A percentile compares a stretch with the other conserved stretches of the same genome.
phyloP scores from a whole-genome alignment of 2,329 filamentous ascomycete species.

The Ascochyta lentis region DNA sequence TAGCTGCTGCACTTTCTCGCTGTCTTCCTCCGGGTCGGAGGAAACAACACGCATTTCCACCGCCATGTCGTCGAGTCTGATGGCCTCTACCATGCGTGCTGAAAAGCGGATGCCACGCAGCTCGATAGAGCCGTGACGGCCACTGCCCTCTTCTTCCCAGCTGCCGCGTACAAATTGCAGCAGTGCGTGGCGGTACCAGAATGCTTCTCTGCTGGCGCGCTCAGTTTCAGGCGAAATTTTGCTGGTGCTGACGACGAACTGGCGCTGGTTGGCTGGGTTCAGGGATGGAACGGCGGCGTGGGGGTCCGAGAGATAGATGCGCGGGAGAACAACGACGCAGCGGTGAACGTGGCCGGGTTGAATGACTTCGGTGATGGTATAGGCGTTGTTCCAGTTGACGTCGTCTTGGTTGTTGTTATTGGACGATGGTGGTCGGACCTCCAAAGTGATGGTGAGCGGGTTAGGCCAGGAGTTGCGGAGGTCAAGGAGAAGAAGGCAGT shows the following conservation, averaged over 20 bases:
- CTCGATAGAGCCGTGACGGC: slow-evolving; percentile 73
- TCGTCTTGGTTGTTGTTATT: slow-evolving; percentile 9
- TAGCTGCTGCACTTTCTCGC: slow-evolving; percentile 43
- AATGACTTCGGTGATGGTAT: slow-evolving; percentile 53
- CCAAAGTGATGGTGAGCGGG: slow-evolving; percentile 71
- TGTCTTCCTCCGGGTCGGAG: slow-evolving; percentile 12
- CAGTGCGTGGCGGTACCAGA: slow-evolving; percentile 89
- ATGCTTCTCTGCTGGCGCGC: slow-evolving; percentile 77
- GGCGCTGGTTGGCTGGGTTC: slow-evolving; percentile 82
- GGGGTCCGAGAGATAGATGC: slow-evolving; percentile 77
- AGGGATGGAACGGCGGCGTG: slow-evolving; percentile 79
- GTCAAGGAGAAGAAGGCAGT: slow-evolving; percentile 82
- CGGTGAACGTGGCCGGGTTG: slow-evolving; percentile 71
- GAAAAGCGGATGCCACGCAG: slow-evolving; percentile 77
- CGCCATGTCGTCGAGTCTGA: slow-evolving; percentile 77
- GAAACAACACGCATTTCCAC: slow-evolving; percentile 60
- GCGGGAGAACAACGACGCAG: slow-evolving; percentile 76
- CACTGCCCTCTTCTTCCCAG: slow-evolving; percentile 68
- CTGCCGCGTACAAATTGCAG: slow-evolving; percentile 72
- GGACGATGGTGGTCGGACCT: slow-evolving; percentile 46
- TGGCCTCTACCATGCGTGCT: slow-evolving; percentile 79
- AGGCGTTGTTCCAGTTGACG: slow-evolving; percentile 25
- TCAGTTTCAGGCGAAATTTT: slow-evolving; percentile 82
- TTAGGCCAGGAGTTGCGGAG: slow-evolving; percentile 90
- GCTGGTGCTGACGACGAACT: slow-evolving; percentile 86